These are phyloP conservation scores for Phialophora chinensis DNA, from an alignment of 2,329 filamentous ascomycete species.

Conservation along the genomic window DNA sequence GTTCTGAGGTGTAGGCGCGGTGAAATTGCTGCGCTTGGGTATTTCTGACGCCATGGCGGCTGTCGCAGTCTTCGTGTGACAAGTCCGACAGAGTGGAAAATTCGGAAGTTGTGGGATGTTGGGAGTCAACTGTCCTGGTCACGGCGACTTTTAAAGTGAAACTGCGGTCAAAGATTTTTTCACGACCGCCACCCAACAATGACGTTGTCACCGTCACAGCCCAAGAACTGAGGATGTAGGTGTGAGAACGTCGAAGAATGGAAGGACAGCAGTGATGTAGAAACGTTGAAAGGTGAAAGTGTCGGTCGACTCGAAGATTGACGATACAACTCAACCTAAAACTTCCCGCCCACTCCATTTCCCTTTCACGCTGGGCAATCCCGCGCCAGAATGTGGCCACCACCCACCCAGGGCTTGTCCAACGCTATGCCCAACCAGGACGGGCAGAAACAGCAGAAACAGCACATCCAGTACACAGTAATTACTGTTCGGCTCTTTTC, in stretches of 20 bases:
- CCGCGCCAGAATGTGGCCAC: neutral
- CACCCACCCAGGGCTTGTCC: neutral
- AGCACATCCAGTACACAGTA: too few relatives aligned
- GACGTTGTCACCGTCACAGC: neutral
- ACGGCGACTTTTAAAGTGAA: constrained; percentile 6
- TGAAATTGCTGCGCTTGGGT: constrained; percentile 33
- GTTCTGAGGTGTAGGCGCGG: constrained; percentile 77
- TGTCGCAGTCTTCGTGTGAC: neutral
- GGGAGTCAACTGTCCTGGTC: neutral
- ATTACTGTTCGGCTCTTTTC: neutral
- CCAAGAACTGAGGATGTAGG: neutral
- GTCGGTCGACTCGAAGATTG: neutral
- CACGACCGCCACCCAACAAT: constrained; percentile 1
- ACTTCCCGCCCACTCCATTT: neutral
- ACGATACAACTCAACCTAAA: constrained; percentile 3
- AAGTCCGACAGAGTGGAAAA: neutral
- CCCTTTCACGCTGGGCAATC: constrained; percentile 1
- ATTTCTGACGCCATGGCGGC: constrained; percentile 14
- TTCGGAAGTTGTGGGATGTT: constrained; percentile 7
- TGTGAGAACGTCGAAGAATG: neutral
- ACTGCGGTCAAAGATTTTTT: constrained; percentile 5
- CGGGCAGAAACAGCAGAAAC: neutral
- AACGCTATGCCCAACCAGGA: neutral
- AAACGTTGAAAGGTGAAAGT: constrained; percentile 1
- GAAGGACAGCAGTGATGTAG: neutral